These are phyloP conservation scores for Penicillium sp. DNA, from an alignment of 2,329 filamentous ascomycete genomes.

Conservation along the genomic window DNA sequence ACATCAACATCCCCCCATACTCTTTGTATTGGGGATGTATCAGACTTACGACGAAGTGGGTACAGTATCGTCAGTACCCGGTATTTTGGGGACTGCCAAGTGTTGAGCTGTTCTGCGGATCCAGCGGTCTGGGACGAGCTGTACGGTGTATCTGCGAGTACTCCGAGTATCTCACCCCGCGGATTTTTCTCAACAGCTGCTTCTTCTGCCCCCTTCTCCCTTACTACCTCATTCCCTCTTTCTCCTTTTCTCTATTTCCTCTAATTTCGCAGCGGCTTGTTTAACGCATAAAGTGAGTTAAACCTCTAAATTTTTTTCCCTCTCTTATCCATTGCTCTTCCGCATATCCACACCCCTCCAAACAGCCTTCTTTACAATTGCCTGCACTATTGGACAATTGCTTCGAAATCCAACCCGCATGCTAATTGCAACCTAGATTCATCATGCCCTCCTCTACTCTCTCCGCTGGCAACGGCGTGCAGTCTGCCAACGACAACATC, in stretches of 20 bases:
- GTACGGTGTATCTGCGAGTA: slow-evolving; percentile 32
- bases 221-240: slow-evolving; percentile 25
- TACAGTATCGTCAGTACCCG: slow-evolving; percentile 22
- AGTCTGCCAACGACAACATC: slow-evolving; percentile 97
- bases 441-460: slow-evolving; percentile 57
- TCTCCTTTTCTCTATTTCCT: slow-evolving; percentile 17
- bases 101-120: slow-evolving; percentile 18
- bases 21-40: not conserved
- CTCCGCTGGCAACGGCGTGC: slow-evolving; percentile 53
- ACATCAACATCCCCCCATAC: not conserved
- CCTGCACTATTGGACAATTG: not conserved
- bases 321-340: slow-evolving; percentile 13
- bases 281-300: slow-evolving; percentile 23
- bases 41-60: not conserved
- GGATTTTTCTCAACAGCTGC: slow-evolving; percentile 30
- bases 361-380: slow-evolving; percentile 1
- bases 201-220: slow-evolving; percentile 11
- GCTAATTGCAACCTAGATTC: slow-evolving; percentile 25
- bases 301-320: not conserved
- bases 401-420: not conserved
- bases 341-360: slow-evolving; percentile 4
- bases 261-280: slow-evolving; percentile 19
- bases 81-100: slow-evolving; percentile 27
- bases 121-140: slow-evolving; percentile 22
- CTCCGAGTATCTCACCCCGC: slow-evolving; percentile 21